Evolutionary conservation across 1,284 basidiomycete species (phyloP), one percentile per base, ranked within the genome.

Genomic region (Boletus sp.): DNA sequence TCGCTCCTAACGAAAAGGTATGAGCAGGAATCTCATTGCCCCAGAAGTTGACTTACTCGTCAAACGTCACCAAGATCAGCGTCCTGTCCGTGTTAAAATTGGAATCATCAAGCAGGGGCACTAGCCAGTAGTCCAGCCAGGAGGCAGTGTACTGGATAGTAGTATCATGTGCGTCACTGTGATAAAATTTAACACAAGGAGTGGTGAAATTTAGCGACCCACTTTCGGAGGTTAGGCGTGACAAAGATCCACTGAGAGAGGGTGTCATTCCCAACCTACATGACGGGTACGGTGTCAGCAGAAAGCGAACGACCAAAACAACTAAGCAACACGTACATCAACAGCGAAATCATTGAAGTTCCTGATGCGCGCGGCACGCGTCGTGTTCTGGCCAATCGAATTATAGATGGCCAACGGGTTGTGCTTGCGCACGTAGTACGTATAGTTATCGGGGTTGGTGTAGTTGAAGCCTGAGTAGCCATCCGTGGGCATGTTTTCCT

Each of bases 231-330:
- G 64, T 84, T 84, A n/a, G 84, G 84, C 0, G 84, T 84, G 45
- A 86, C 66, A 58, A 80, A 85, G 25, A 68, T 61, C 78, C 80
- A 84, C 56, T 83, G 81, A 8, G 82, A 76, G 22, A 86, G 60
- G 3, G 69, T 69, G 40, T 74, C 62, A 23, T 75, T 74, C 14
- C 43, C 53, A 26, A 67, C 23, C 65, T 64, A 14, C 14, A 27
- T 55, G 23, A 26, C 10, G 9, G 12, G 12, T 8, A 32, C 13
- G 33, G 5, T 27, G 23, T 46, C 23, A 51, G 32, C 8, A n/a
- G n/a, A 27, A 48, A 17, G 25, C 12, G 6, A 29, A 3, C 4
- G 14, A 34, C 5, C 23, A 16, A 37, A 30, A 40, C 34, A n/a
- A 45, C 23, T n/a, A 26, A 17, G 30, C 23, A 22, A 29, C 9